phyloP scores from a whole-genome alignment of 2,329 filamentous ascomycete species.

The Fusarium armeniacum region DNA sequence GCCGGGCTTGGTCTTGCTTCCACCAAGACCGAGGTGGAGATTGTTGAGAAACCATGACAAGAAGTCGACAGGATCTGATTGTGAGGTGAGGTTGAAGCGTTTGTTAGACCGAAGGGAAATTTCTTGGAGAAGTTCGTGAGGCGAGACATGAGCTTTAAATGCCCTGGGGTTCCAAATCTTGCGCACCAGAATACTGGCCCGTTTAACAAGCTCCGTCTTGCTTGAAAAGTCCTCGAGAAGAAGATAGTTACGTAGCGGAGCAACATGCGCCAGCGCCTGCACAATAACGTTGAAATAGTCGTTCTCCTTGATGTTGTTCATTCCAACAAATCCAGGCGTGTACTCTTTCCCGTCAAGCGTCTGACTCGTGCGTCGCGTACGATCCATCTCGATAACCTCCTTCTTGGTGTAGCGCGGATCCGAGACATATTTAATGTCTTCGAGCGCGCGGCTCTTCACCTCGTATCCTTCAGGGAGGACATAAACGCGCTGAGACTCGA shows the following conservation, averaged over 20 bases:
- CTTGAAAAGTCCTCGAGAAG: conserved; percentile 85
- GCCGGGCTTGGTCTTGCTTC: conserved; percentile 86
- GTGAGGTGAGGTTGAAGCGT: conserved; percentile 88
- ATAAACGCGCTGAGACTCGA: conserved; percentile 91
- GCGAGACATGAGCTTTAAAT: conserved; percentile 96
- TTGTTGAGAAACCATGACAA: conserved; percentile 98
- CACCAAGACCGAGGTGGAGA: conserved; percentile 90
- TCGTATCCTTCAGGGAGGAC: conserved; percentile 97
- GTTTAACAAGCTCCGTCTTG: conserved; percentile 83
- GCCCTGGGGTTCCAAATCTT: conserved; percentile 99
- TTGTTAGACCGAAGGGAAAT: conserved; percentile 91
- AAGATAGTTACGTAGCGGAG: conserved; percentile 90
- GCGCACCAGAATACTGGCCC: conserved; percentile 89
- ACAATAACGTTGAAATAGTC: conserved; percentile 98
- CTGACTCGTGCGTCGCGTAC: conserved; percentile 71
- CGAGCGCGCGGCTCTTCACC: conserved; percentile 91
- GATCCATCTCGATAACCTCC: conserved; percentile 86
- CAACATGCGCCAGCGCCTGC: conserved; percentile 90
- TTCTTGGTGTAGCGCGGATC: conserved; percentile 87
- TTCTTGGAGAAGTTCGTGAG: conserved; percentile 96
- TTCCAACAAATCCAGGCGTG: conserved; percentile 93
- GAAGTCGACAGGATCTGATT: conserved; percentile 97
- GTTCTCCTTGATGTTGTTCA: conserved; percentile 99
- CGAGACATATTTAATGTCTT: conserved; percentile 98
- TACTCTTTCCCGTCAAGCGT: conserved; percentile 89